Evolutionary conservation across 2,329 filamentous ascomycete species (phyloP).

Genomic region (Diplodia scrobiculata): DNA sequence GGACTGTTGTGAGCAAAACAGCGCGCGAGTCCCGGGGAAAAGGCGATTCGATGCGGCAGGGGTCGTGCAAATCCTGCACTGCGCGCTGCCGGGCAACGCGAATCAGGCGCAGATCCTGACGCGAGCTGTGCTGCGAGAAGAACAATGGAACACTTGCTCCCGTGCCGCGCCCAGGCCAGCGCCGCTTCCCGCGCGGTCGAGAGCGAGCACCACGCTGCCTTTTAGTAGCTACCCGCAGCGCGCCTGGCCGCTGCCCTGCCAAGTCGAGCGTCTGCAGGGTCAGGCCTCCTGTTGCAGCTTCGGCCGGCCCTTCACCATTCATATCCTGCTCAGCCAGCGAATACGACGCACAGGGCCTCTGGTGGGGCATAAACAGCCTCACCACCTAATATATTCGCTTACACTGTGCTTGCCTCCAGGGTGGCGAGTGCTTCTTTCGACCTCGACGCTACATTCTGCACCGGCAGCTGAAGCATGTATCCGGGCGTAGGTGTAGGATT

Average conservation of each 20-base stretch:
- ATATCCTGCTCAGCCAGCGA: neutral
- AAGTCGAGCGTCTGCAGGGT: constrained; percentile 18
- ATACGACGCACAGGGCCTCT: constrained; percentile 11
- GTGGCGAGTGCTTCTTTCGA: neutral
- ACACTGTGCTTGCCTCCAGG: neutral
- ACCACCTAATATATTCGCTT: neutral
- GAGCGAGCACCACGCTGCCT: neutral
- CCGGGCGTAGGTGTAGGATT: too few species aligned
- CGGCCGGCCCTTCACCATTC: constrained; percentile 6
- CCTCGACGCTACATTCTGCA: neutral
- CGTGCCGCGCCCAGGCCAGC: neutral
- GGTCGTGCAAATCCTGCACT: constrained; percentile 22
- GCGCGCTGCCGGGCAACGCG: neutral
- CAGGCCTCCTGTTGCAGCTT: constrained; percentile 16
- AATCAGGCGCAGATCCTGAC: constrained; percentile 14
- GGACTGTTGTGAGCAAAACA: constrained; percentile 16
- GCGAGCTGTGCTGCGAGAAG: neutral
- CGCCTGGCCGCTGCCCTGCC: neutral
- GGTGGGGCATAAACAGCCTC: constrained; percentile 7
- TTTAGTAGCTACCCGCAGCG: neutral
- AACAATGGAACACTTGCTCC: neutral
- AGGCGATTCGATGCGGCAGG: constrained; percentile 11
- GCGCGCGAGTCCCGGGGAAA: neutral
- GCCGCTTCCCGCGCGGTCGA: neutral
- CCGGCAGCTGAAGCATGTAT: too few species aligned